Percentiles rank a stretch among this genome's conserved stretches.
Conservation (phyloP, 2,329 filamentous ascomycete species). For the Achaetomium macrosporum region DNA sequence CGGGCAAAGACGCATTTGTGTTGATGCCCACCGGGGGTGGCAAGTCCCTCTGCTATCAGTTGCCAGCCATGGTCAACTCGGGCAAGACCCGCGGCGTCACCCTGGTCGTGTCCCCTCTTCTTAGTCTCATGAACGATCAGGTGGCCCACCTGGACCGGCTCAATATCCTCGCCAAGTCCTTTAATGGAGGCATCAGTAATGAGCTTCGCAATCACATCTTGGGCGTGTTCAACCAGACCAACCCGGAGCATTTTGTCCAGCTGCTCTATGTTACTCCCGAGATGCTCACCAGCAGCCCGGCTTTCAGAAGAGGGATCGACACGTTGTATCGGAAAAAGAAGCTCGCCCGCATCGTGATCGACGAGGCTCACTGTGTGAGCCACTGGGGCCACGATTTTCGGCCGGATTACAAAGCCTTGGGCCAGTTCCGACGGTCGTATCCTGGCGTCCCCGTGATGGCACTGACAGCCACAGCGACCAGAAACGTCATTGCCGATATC, state of each 20-base stretch:
- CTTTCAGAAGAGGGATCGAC: conserved; percentile 60
- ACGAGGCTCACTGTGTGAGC: conserved; percentile 98
- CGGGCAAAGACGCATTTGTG: conserved; percentile 85
- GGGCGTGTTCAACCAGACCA: conserved; percentile 52
- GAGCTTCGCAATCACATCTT: conserved; percentile 63
- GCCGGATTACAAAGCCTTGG: conserved; percentile 87
- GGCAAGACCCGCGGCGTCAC: conserved; percentile 83
- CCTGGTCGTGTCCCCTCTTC: conserved; percentile 85
- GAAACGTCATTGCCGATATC: conserved; percentile 87
- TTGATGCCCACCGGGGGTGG: conserved; percentile 97
- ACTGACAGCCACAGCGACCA: conserved; percentile 88
- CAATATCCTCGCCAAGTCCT: conserved; percentile 70
- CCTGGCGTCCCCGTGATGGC: conserved; percentile 86
- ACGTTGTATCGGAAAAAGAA: conserved; percentile 63
- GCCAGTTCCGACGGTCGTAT: conserved; percentile 65
- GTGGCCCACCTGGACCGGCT: conserved; percentile 73
- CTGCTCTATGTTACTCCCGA: conserved; percentile 94
- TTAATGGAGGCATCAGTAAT: conserved; percentile 69
- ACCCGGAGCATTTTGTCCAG: conserved; percentile 72
- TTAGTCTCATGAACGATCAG: conserved; percentile 97
- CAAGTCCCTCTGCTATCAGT: conserved; percentile 93
- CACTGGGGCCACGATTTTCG: conserved; percentile 99
- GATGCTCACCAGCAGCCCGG: conserved; percentile 80
- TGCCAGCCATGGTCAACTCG: conserved; percentile 76
- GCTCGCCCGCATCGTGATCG: conserved; percentile 88